phyloP scores from a whole-genome alignment of 495 filamentous ascomycete genomes.

The Hypoxylon perforatum region DNA sequence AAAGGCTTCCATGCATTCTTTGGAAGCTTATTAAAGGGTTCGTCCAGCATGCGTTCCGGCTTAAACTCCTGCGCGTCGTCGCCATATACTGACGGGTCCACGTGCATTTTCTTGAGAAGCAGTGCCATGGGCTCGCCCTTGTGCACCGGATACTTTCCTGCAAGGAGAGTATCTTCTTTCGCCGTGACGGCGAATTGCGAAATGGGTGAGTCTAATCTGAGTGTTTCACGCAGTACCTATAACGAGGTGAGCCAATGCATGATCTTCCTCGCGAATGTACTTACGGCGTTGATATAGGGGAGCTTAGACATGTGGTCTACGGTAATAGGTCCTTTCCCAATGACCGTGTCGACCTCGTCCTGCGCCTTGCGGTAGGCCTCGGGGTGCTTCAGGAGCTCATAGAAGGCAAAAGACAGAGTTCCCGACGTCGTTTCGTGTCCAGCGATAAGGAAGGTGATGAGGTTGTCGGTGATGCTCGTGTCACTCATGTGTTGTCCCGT shows the following conservation, averaged over 20 bases:
- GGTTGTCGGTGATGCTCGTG: slow-evolving; percentile 72
- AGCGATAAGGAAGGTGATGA: slow-evolving; percentile 79
- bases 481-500: slow-evolving; percentile 73
- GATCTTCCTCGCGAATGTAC: slow-evolving; percentile 4
- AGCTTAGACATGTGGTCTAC: slow-evolving; percentile 75
- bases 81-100: slow-evolving; percentile 63
- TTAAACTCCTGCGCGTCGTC: slow-evolving; percentile 65
- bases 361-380: slow-evolving; percentile 62
- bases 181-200: slow-evolving; percentile 61
- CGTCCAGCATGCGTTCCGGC: slow-evolving; percentile 75
- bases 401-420: slow-evolving; percentile 66
- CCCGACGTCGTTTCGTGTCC: slow-evolving; percentile 81
- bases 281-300: slow-evolving; percentile 65
- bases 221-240: slow-evolving; percentile 74
- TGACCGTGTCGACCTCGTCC: slow-evolving; percentile 69
- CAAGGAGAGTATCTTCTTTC: slow-evolving; percentile 62
- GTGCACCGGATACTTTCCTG: slow-evolving; percentile 73
- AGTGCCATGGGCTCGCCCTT: slow-evolving; percentile 64
- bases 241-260: slow-evolving; percentile 46
- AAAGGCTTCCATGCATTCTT: slow-evolving; percentile 69
- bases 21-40: slow-evolving; percentile 66
- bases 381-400: slow-evolving; percentile 66
- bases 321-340: slow-evolving; percentile 71
- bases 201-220: slow-evolving; percentile 74
- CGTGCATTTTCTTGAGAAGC: slow-evolving; percentile 65